Percentiles rank a stretch among this genome's conserved stretches.
Conservation (phyloP, 352 stramenopile species). For the Phytophthora palmivora region DNA sequence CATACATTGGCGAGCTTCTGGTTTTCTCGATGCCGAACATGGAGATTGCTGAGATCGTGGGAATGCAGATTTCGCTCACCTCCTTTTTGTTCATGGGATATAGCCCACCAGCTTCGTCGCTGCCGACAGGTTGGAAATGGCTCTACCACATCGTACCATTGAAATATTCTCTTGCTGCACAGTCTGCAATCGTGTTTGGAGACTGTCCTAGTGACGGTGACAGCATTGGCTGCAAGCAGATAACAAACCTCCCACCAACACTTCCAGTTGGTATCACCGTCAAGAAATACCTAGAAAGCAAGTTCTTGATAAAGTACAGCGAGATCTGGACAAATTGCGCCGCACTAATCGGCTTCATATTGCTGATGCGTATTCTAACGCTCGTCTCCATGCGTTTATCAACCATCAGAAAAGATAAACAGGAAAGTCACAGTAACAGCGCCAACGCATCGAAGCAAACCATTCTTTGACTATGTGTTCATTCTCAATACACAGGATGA, state of each 20-base stretch:
- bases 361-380: conserved; percentile 8
- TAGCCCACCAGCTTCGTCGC: conserved; percentile 39
- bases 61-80: conserved; percentile 37
- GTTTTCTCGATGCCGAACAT: conserved; percentile 37
- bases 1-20: conserved; percentile 33
- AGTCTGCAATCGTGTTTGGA: conserved; percentile 41
- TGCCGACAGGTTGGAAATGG: conserved; percentile 29
- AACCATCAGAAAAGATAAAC: too few relatives aligned
- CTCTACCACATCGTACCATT: conserved; percentile 38
- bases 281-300: conserved; percentile 21
- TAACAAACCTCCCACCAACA: conserved; percentile 4
- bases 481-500: too few relatives aligned
- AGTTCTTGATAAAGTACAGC: conserved; percentile 15
- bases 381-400: too few relatives aligned
- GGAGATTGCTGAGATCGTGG: conserved; percentile 35
- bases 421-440: too few relatives aligned
- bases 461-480: too few relatives aligned
- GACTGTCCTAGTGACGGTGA: conserved; percentile 25
- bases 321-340: conserved; percentile 24
- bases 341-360: conserved; percentile 1
- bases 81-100: conserved; percentile 42
- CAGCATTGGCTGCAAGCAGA: conserved; percentile 14
- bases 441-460: too few relatives aligned
- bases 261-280: conserved; percentile 15
- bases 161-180: conserved; percentile 39